Conservation (phyloP, 345 rosid species). For the Cardamine chenopodiifolia region DNA sequence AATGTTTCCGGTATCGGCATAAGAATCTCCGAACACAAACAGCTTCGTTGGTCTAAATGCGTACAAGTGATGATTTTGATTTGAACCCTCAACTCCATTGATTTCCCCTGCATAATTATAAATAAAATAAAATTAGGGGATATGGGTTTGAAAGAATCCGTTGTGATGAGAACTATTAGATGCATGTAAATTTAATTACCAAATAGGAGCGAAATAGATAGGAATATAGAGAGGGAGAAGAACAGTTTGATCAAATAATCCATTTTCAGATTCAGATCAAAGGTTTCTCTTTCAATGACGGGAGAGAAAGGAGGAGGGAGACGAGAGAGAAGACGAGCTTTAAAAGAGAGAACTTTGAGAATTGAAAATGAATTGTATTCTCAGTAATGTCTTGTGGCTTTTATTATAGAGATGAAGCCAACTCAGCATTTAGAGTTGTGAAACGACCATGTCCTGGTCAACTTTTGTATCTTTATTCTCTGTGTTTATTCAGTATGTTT, state of each 20-base stretch:
- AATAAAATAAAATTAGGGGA: neutral
- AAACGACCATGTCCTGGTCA: slow-evolving; percentile 24
- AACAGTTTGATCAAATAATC: slow-evolving; percentile 35
- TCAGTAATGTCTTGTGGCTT: slow-evolving; percentile 17
- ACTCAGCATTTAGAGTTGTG: slow-evolving; percentile 19
- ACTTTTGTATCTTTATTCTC: slow-evolving; percentile 23
- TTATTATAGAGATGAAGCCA: slow-evolving; percentile 26
- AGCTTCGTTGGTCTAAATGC: slow-evolving; percentile 50
- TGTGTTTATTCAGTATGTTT: slow-evolving; percentile 22
- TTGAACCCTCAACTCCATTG: slow-evolving; percentile 29
- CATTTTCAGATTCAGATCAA: slow-evolving; percentile 41
- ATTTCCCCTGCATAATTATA: slow-evolving; percentile 26
- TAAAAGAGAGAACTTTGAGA: slow-evolving; percentile 16
- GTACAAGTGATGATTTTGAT: slow-evolving; percentile 30
- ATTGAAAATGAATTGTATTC: slow-evolving; percentile 11
- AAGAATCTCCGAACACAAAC: slow-evolving; percentile 71
- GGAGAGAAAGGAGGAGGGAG: neutral
- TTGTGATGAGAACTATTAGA: slow-evolving; percentile 3
- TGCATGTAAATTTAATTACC: slow-evolving; percentile 16
- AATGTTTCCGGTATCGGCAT: slow-evolving; percentile 68
- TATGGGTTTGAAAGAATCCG: neutral
- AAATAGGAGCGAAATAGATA: slow-evolving; percentile 4
- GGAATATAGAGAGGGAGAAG: slow-evolving; percentile 23
- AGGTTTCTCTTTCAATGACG: slow-evolving; percentile 3
- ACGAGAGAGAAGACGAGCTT: neutral